These are phyloP conservation scores for Pseudonitzschia delicatissima DNA, from an alignment of 108 stramenopile genomes.

Conservation along the genomic window DNA sequence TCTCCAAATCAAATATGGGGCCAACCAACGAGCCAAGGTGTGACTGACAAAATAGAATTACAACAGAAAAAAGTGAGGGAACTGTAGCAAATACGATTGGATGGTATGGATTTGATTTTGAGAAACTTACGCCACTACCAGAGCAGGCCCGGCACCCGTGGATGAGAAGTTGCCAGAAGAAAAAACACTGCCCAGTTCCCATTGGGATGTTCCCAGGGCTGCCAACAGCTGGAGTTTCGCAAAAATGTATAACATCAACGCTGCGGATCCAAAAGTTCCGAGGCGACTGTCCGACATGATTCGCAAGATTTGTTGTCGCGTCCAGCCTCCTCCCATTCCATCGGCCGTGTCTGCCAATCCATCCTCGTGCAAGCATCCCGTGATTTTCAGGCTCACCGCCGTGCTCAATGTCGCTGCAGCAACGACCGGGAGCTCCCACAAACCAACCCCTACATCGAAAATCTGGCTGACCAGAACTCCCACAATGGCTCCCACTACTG, in stretches of 20 bases:
- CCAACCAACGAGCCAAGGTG: constrained; percentile 54
- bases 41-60: constrained; percentile 32
- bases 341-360: constrained; percentile 70
- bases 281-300: constrained; percentile 83
- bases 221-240: constrained; percentile 58
- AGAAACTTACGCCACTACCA: constrained; percentile 48
- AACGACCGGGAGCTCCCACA: constrained; percentile 39
- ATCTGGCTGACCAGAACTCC: constrained; percentile 37
- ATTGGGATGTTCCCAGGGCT: constrained; percentile 33
- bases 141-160: constrained; percentile 15
- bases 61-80: background rate
- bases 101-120: background rate
- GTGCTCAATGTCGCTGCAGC: constrained; percentile 36
- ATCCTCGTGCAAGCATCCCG: constrained; percentile 85
- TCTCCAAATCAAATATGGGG: constrained; percentile 57
- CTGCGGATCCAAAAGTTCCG: constrained; percentile 79
- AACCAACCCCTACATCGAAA: constrained; percentile 35
- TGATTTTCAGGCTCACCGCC: constrained; percentile 40
- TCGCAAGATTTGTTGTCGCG: constrained; percentile 58
- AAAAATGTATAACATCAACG: constrained; percentile 52
- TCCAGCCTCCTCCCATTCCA: constrained; percentile 80
- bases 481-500: constrained; percentile 52
- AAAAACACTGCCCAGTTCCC: constrained; percentile 20
- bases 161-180: constrained; percentile 5
- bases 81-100: background rate